Evolutionary conservation across 495 filamentous ascomycete species (phyloP).

Genomic region (Echria macrotheca): DNA sequence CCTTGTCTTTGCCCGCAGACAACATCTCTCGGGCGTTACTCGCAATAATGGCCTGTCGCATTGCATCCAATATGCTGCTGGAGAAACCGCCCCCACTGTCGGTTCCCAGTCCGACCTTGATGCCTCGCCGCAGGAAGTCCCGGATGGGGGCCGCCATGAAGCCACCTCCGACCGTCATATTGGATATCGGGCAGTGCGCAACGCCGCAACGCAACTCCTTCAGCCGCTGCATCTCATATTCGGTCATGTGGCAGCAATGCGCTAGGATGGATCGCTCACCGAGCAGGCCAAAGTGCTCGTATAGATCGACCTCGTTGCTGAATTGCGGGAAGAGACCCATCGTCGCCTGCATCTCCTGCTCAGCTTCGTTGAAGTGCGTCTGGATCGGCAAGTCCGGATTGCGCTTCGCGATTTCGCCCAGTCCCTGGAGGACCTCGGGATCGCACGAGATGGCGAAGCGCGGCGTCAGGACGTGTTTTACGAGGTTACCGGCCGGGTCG

Average conservation of each 20-base stretch:
- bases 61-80: conserved; percentile 52
- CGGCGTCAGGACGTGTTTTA: conserved; percentile 58
- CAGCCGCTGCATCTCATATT: conserved; percentile 47
- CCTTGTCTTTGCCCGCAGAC: conserved; percentile 42
- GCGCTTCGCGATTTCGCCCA: conserved; percentile 46
- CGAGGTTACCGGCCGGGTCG: conserved; percentile 38
- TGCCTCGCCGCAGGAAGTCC: conserved; percentile 49
- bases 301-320: conserved; percentile 50
- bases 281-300: conserved; percentile 49
- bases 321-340: conserved; percentile 48
- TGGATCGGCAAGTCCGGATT: conserved; percentile 55
- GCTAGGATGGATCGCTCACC: conserved; percentile 54
- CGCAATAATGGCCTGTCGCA: conserved; percentile 57
- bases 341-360: conserved; percentile 50
- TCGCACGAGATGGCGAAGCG: conserved; percentile 60
- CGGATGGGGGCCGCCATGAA: conserved; percentile 58
- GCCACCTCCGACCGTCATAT: conserved; percentile 55
- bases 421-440: conserved; percentile 42
- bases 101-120: conserved; percentile 63
- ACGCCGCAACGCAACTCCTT: conserved; percentile 49
- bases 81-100: conserved; percentile 63
- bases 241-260: conserved; percentile 56
- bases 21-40: conserved; percentile 49
- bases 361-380: conserved; percentile 60
- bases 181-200: conserved; percentile 59